phyloP scores from a whole-genome alignment of 192 early-diverging fungal species.

The Chytriomyces hyalinus region DNA sequence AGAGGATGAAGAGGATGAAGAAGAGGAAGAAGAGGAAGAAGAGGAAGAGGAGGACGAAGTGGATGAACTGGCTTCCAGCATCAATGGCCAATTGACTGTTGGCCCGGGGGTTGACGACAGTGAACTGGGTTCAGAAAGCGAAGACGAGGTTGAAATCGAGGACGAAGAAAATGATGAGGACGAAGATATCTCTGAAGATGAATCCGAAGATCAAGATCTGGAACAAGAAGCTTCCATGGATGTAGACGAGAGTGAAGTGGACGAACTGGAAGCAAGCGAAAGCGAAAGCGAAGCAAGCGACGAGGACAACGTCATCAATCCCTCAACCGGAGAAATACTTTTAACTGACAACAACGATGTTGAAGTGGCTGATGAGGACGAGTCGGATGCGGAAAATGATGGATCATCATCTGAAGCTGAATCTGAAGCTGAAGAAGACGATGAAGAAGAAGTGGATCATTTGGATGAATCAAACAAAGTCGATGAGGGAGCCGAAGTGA shows the following conservation, averaged over 20 bases:
- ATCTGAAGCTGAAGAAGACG: background rate
- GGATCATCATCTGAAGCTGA: background rate
- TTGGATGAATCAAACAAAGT: background rate
- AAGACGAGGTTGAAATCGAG: no score
- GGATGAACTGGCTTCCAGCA: background rate
- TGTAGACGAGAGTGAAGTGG: background rate
- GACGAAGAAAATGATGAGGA: background rate
- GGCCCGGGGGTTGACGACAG: no score
- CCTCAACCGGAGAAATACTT: background rate
- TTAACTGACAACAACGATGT: background rate
- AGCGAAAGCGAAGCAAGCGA: slow-evolving; percentile 1
- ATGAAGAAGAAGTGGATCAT: background rate
- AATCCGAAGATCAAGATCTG: no score
- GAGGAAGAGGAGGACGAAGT: background rate
- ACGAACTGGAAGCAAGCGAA: background rate
- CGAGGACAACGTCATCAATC: background rate
- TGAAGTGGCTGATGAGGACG: background rate
- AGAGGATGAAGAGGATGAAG: background rate
- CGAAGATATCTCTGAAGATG: background rate
- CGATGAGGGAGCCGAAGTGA: background rate
- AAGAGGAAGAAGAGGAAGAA: slow-evolving; percentile 7
- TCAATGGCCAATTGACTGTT: no score
- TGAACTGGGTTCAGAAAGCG: no score
- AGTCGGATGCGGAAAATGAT: background rate
- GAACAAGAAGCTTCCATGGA: background rate